These are phyloP conservation scores for Ustilago bromivora DNA, from an alignment of 1,284 basidiomycete genomes.

Conservation along the genomic window DNA sequence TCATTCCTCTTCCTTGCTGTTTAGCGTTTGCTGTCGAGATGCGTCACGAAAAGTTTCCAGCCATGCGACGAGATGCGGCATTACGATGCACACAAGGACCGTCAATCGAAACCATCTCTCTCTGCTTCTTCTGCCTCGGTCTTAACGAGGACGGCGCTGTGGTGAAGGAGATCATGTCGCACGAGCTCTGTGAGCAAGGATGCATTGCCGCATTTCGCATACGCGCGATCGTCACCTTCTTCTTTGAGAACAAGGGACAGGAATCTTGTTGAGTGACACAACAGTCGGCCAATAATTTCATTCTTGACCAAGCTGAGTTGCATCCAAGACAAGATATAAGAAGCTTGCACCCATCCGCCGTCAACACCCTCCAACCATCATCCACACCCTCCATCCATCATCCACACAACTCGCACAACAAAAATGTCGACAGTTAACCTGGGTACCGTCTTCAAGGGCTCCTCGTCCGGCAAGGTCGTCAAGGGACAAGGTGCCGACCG, in stretches of 20 bases:
- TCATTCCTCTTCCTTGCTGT: conserved; percentile 15
- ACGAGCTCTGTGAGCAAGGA: conserved; percentile 1
- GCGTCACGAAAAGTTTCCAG: conserved; percentile 12
- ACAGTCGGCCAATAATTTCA: background rate
- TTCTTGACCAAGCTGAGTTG: background rate
- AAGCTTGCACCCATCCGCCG: background rate
- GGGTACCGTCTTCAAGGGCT: conserved; percentile 64
- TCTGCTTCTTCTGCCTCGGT: background rate
- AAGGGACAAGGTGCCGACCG: conserved; percentile 44
- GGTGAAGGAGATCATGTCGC: conserved; percentile 3
- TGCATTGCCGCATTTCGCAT: conserved; percentile 14
- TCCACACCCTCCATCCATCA: background rate
- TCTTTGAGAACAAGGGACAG: background rate
- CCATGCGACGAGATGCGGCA: conserved; percentile 10
- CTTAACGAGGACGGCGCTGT: background rate
- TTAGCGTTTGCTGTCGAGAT: background rate
- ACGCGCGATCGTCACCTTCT: background rate
- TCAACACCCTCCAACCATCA: background rate
- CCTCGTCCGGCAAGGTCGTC: conserved; percentile 60
- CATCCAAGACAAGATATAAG: conserved; percentile 2
- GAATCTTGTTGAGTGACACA: background rate
- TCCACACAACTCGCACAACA: background rate
- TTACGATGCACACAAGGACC: background rate
- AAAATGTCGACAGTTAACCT: conserved; percentile 46
- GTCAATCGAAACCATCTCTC: too few relatives aligned